phyloP scores from a whole-genome alignment of 495 filamentous ascomycete genomes.

The Penicillium lividum region DNA sequence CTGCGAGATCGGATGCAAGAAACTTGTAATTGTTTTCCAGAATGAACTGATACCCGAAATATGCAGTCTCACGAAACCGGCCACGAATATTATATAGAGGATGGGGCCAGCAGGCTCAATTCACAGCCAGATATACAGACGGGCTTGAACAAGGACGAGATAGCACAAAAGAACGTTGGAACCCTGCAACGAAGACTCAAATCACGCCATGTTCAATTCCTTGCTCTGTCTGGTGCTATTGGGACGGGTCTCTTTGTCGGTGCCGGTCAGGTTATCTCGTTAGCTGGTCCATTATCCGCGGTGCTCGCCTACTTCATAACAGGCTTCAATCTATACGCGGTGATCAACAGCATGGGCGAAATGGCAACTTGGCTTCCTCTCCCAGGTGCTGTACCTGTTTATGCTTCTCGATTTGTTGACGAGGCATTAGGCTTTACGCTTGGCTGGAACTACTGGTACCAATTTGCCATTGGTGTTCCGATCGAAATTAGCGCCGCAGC shows the following conservation, averaged over 20 bases:
- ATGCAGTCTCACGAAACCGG: not conserved
- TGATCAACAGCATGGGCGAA: conserved; percentile 55
- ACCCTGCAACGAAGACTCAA: conserved; percentile 55
- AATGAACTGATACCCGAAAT: not conserved
- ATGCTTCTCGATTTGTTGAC: conserved; percentile 66
- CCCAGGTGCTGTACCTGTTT: conserved; percentile 66
- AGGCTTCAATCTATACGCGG: conserved; percentile 56
- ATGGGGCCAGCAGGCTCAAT: not conserved
- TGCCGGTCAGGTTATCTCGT: conserved; percentile 61
- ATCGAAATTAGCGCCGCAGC: conserved; percentile 67
- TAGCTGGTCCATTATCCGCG: conserved; percentile 62
- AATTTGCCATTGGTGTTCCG: conserved; percentile 57
- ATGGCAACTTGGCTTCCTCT: conserved; percentile 74
- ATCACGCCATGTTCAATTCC: conserved; percentile 63
- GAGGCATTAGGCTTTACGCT: conserved; percentile 67
- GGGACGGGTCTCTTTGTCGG: conserved; percentile 73
- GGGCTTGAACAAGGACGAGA: not conserved
- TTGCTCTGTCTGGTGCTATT: conserved; percentile 57
- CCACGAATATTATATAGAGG: not conserved
- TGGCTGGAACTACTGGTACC: conserved; percentile 65
- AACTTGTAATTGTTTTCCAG: not conserved
- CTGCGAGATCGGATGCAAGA: not conserved
- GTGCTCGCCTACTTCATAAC: conserved; percentile 66
- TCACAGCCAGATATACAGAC: not conserved
- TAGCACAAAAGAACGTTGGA: conserved; percentile 11